These are phyloP conservation scores for Amanita subjunquillea DNA, from an alignment of 768 basidiomycete species.

Conservation along the genomic window DNA sequence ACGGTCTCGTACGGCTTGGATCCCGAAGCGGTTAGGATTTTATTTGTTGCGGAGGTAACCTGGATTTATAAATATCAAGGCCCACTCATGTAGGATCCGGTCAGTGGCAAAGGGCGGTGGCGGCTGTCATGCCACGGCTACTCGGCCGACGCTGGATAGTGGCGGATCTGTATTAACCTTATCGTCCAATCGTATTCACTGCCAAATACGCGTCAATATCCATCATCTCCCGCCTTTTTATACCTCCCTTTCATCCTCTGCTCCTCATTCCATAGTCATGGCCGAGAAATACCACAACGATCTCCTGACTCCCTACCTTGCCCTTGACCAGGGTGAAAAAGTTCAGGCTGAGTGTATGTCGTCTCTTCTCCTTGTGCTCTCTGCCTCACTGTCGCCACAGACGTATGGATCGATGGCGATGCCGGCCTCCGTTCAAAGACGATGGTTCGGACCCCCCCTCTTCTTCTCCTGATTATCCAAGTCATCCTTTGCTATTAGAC, in stretches of 20 bases:
- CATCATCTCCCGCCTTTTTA: slow-evolving; percentile 13
- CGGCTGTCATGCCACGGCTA: background rate
- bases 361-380: slow-evolving; percentile 9
- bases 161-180: slow-evolving; percentile 12
- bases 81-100: slow-evolving; percentile 29
- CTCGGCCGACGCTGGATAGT: slow-evolving; percentile 1
- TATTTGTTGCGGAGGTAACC: background rate
- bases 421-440: slow-evolving; percentile 94
- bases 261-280: slow-evolving; percentile 13
- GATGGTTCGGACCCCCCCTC: slow-evolving; percentile 42
- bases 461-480: background rate
- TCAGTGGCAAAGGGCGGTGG: background rate
- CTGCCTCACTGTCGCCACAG: slow-evolving; percentile 29
- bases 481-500: slow-evolving; percentile 42
- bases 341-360: slow-evolving; percentile 88
- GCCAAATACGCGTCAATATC: slow-evolving; percentile 23
- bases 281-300: slow-evolving; percentile 58
- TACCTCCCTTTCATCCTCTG: slow-evolving; percentile 13
- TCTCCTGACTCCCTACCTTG: slow-evolving; percentile 83
- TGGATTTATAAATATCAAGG: slow-evolving; percentile 20
- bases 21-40: slow-evolving; percentile 56
- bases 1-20: slow-evolving; percentile 67
- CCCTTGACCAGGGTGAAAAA: slow-evolving; percentile 83
- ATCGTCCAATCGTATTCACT: slow-evolving; percentile 33
- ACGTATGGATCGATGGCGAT: slow-evolving; percentile 98